Evolutionary conservation across 257 asterid species (phyloP).

Genomic region (Solanum pennellii): DNA sequence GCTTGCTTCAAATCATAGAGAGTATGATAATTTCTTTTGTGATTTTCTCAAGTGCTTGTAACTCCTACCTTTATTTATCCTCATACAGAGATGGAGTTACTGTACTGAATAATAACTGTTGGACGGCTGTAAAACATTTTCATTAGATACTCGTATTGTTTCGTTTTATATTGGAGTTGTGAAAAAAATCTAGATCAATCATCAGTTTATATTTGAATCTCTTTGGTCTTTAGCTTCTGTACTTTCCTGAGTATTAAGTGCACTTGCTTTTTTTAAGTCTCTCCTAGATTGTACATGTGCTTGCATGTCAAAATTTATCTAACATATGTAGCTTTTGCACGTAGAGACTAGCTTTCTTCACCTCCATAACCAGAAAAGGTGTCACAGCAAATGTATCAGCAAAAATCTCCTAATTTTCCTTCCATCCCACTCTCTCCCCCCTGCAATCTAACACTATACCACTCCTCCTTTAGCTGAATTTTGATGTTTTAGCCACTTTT

Average conservation of each 20-base stretch:
- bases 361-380: constrained; percentile 54
- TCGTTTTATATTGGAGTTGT: neutral
- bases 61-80: neutral
- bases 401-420: constrained; percentile 54
- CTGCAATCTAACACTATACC: constrained; percentile 49
- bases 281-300: neutral
- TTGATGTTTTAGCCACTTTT: constrained; percentile 43
- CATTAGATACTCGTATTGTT: neutral
- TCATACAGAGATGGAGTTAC: neutral
- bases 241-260: neutral
- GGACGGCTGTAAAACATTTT: neutral
- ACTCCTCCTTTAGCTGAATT: constrained; percentile 57
- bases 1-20: neutral
- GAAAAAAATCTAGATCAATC: neutral
- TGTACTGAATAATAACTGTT: neutral
- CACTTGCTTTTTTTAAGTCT: neutral
- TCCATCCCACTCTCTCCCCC: constrained; percentile 52
- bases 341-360: constrained; percentile 36
- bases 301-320: neutral
- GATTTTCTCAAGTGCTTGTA: neutral
- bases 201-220: neutral
- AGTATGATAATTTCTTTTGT: neutral
- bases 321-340: neutral
- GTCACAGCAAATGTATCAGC: constrained; percentile 48
- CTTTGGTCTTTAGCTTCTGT: neutral